phyloP scores from a whole-genome alignment of 1,139 yeast species.

The Geotrichum reessii region DNA sequence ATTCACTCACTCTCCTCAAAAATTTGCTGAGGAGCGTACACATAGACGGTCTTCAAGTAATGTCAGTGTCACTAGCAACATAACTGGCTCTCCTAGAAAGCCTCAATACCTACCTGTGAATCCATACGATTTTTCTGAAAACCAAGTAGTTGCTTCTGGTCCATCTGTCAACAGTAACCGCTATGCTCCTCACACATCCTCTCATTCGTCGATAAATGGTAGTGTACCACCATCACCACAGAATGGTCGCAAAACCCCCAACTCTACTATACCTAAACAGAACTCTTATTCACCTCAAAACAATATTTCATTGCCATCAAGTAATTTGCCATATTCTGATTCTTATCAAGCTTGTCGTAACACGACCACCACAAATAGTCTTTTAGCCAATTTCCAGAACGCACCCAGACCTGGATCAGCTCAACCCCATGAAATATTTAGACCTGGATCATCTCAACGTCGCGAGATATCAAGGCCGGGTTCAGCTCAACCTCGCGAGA shows the following conservation, averaged over 20 bases:
- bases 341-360: not conserved
- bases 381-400: not conserved
- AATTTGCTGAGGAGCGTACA: conserved; percentile 1
- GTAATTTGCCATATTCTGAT: not conserved
- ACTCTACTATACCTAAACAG: not conserved
- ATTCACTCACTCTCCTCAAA: not conserved
- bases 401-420: not conserved
- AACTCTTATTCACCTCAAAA: not conserved
- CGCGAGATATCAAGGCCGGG: not conserved
- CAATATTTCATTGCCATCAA: not conserved
- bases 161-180: not conserved
- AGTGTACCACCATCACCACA: conserved; percentile 1
- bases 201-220: not conserved
- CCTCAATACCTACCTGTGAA: not conserved
- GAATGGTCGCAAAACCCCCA: not conserved
- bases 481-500: not conserved
- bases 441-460: conserved; percentile 1
- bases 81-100: conserved; percentile 3
- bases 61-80: not conserved
- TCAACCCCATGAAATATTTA: not conserved
- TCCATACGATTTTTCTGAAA: conserved; percentile 1
- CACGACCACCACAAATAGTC: not conserved
- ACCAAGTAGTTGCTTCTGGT: conserved; percentile 5
- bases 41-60: conserved; percentile 1
- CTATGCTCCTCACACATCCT: conserved; percentile 4